Evolutionary conservation across 2,329 filamentous ascomycete species (phyloP).

Genomic region (Neofusicoccum kwambonambiense): DNA sequence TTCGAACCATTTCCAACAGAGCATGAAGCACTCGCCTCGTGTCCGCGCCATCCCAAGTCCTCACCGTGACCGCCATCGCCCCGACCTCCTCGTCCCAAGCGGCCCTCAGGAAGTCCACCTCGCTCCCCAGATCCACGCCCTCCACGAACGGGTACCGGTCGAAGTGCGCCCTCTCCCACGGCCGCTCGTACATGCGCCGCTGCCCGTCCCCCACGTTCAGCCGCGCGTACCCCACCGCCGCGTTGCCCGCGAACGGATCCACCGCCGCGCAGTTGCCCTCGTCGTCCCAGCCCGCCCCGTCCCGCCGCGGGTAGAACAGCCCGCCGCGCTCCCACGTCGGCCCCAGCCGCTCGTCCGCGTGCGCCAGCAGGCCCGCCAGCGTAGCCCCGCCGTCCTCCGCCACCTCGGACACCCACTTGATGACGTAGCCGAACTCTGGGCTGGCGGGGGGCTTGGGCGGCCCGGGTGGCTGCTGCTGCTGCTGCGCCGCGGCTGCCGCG

Average conservation of each 20-base stretch:
- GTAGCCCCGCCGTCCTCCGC: conserved; percentile 23
- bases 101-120: too few relatives aligned
- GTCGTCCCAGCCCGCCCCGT: conserved; percentile 22
- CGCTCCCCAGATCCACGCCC: too few relatives aligned
- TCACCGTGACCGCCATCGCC: too few relatives aligned
- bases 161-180: conserved; percentile 29
- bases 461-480: too few relatives aligned
- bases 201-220: conserved; percentile 39
- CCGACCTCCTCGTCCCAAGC: too few relatives aligned
- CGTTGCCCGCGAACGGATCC: conserved; percentile 40
- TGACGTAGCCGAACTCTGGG: conserved; percentile 2
- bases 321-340: conserved; percentile 38
- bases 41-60: too few relatives aligned
- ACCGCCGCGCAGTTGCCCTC: conserved; percentile 28
- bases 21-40: too few relatives aligned
- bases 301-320: conserved; percentile 35
- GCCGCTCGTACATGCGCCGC: conserved; percentile 36
- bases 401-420: conserved; percentile 37
- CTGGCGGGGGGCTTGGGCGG: too few relatives aligned
- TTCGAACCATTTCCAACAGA: too few relatives aligned
- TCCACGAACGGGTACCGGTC: too few relatives aligned
- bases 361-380: conserved; percentile 21
- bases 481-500: too few relatives aligned
- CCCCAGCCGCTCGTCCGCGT: conserved; percentile 29
- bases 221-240: conserved; percentile 36